Evolutionary conservation across 176 grass and related monocot genomes (phyloP).

Genomic region (Aegilops speltoides): DNA sequence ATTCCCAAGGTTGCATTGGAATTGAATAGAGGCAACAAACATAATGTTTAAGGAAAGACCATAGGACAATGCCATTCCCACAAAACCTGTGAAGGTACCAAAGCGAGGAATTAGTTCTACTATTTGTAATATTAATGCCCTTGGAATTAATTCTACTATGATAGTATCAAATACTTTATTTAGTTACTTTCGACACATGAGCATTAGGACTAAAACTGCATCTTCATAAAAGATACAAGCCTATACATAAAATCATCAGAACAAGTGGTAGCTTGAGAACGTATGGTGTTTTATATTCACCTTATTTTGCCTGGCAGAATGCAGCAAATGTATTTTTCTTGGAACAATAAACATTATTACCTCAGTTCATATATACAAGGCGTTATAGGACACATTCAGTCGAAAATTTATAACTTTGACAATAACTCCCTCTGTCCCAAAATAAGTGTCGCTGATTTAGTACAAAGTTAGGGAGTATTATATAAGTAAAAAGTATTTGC

Average conservation of each 20-base stretch:
- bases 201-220: background rate
- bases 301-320: background rate
- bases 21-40: conserved; percentile 75
- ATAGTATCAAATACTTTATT: background rate
- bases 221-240: background rate
- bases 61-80: conserved; percentile 93
- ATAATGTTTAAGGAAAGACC: conserved; percentile 82
- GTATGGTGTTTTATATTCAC: background rate
- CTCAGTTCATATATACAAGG: background rate
- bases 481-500: background rate
- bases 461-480: background rate
- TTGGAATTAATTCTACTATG: background rate
- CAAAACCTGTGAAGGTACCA: conserved; percentile 61
- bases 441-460: too few species aligned
- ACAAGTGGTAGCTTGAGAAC: background rate
- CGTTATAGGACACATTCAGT: background rate
- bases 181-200: background rate
- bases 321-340: background rate
- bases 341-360: background rate
- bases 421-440: too few species aligned
- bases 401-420: background rate
- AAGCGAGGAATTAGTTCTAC: background rate
- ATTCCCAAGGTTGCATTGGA: conserved; percentile 70
- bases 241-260: background rate
- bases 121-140: too few species aligned